Conservation (phyloP, 495 filamentous ascomycete species). For the Evernia prunastri region DNA sequence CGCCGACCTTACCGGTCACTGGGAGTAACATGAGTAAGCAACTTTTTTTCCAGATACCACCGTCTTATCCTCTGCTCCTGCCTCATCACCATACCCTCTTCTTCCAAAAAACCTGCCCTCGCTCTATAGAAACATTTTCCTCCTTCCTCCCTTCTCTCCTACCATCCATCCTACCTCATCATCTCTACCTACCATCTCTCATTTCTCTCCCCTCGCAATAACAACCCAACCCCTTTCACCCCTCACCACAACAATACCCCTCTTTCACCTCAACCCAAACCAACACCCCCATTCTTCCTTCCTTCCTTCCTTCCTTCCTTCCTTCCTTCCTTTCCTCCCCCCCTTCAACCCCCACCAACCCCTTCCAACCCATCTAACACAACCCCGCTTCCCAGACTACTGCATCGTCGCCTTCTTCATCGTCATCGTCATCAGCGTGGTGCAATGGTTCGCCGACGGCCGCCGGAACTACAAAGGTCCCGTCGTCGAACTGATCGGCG, state of each 20-base stretch:
- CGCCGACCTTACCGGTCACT: constrained; percentile 58
- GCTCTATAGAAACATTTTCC: too few relatives aligned
- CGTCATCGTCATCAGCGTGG: constrained; percentile 54
- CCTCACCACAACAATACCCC: too few relatives aligned
- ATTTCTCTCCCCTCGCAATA: too few relatives aligned
- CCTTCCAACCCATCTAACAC: neutral
- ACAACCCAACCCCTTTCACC: too few relatives aligned
- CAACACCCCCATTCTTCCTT: too few relatives aligned
- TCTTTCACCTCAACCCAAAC: too few relatives aligned
- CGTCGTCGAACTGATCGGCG: constrained; percentile 41
- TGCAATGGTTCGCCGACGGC: constrained; percentile 70
- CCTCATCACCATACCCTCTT: too few relatives aligned
- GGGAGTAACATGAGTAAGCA: constrained; percentile 64
- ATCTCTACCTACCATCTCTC: too few relatives aligned
- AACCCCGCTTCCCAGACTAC: constrained; percentile 43
- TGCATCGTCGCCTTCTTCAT: constrained; percentile 65
- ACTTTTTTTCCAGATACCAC: neutral
- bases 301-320: too few relatives aligned
- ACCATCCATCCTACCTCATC: neutral
- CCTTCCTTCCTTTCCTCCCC: neutral
- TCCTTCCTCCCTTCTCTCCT: neutral
- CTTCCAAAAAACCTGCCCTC: too few relatives aligned
- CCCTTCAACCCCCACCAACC: neutral
- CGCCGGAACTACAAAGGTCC: constrained; percentile 65
- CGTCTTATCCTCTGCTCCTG: too few relatives aligned